Evolutionary conservation across 192 early-diverging fungal species (phyloP).

Genomic region (Coemansia sp.): DNA sequence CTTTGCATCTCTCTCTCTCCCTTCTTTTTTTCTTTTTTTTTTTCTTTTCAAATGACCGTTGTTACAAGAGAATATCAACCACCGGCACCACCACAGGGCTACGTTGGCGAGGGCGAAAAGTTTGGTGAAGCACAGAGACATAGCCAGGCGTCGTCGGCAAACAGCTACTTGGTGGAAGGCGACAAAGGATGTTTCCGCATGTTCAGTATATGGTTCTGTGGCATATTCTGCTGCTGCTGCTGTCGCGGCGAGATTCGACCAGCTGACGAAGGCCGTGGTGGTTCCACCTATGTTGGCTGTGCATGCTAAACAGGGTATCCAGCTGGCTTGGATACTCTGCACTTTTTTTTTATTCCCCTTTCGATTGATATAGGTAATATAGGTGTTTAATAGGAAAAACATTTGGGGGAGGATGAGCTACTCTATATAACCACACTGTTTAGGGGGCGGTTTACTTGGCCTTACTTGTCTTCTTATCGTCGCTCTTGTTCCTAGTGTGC

Average conservation of each 20-base stretch:
- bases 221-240: constrained; percentile 36
- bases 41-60: not conserved
- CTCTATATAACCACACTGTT: not conserved
- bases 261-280: constrained; percentile 27
- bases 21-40: not conserved
- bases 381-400: not conserved
- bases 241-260: constrained; percentile 25
- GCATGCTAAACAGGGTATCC: not conserved
- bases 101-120: not conserved
- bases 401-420: not conserved
- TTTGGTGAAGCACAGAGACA: not conserved
- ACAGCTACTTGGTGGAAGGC: constrained; percentile 24
- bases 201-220: constrained; percentile 34
- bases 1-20: not conserved
- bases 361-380: not conserved
- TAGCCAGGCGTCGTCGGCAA: constrained; percentile 17
- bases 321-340: not conserved
- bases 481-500: constrained; percentile 7
- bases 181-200: constrained; percentile 32
- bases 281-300: constrained; percentile 17
- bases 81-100: constrained; percentile 1
- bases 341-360: not conserved
- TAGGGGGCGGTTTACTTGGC: not conserved
- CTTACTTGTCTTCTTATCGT: constrained; percentile 11
- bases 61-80: constrained; percentile 5